Percentiles rank a stretch among this genome's conserved stretches.
Evolutionary conservation across 352 stramenopile species (phyloP).

Genomic region (Phytophthora meadii): DNA sequence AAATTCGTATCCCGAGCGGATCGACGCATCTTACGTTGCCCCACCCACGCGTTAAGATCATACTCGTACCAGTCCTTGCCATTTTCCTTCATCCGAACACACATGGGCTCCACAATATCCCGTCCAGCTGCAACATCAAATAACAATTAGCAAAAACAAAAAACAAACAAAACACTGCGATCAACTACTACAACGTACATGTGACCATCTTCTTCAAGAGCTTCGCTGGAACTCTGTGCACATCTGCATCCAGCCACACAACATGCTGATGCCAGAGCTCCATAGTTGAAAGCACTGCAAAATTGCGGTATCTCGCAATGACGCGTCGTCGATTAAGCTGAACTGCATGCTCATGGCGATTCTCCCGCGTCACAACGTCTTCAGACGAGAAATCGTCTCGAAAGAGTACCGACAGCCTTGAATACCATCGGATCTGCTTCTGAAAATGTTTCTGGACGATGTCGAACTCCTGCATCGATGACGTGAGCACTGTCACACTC

Average conservation of each 20-base stretch:
- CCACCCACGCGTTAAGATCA: slow-evolving; percentile 36
- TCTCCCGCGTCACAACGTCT: slow-evolving; percentile 24
- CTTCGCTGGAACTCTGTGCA: slow-evolving; percentile 30
- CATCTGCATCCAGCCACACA: slow-evolving; percentile 53
- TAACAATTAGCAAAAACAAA: neutral
- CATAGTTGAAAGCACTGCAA: slow-evolving; percentile 37
- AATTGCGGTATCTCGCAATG: slow-evolving; percentile 58
- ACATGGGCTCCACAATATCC: slow-evolving; percentile 37
- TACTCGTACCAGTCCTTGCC: slow-evolving; percentile 33
- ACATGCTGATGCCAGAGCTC: slow-evolving; percentile 49
- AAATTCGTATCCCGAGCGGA: slow-evolving; percentile 14
- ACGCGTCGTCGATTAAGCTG: slow-evolving; percentile 43
- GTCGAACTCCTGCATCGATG: slow-evolving; percentile 33
- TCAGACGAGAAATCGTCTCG: slow-evolving; percentile 39
- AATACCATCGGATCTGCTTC: slow-evolving; percentile 22
- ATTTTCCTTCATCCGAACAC: slow-evolving; percentile 23
- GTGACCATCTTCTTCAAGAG: slow-evolving; percentile 21
- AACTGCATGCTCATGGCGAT: slow-evolving; percentile 35
- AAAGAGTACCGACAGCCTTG: slow-evolving; percentile 40
- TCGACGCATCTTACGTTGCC: slow-evolving; percentile 20
- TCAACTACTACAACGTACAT: slow-evolving; percentile 3
- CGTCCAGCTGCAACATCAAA: slow-evolving; percentile 21
- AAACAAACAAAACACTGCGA: no score
- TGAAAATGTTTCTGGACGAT: slow-evolving; percentile 22
- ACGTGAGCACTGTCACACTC: slow-evolving; percentile 45